Evolutionary conservation across 148 eudicot genomes (phyloP).

Genomic region (Simmondsia chinensis): DNA sequence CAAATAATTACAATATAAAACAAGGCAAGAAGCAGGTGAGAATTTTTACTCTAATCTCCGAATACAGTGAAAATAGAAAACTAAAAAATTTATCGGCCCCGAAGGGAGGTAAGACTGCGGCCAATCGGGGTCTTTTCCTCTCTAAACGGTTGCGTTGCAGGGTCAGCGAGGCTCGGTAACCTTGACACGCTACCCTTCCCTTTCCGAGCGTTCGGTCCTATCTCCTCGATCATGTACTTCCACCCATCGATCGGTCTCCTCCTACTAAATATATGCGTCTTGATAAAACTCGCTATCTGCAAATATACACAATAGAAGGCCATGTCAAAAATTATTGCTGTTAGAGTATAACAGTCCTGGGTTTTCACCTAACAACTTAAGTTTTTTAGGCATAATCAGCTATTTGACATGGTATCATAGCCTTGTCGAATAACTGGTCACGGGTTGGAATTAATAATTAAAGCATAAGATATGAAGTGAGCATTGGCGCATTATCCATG

Average conservation of each 20-base stretch:
- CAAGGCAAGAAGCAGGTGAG: neutral
- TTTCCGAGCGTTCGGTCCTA: conserved; percentile 90
- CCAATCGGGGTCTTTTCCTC: conserved; percentile 48
- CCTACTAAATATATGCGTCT: conserved; percentile 92
- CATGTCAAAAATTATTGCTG: no score
- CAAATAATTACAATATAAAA: no score
- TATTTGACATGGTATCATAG: no score
- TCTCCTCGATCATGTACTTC: conserved; percentile 96
- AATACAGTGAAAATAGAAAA: neutral
- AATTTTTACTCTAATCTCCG: neutral
- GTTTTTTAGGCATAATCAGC: no score
- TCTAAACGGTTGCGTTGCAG: conserved; percentile 81
- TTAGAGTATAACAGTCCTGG: no score
- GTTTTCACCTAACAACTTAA: no score
- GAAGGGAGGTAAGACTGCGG: conserved; percentile 18
- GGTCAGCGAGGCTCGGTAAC: conserved; percentile 72
- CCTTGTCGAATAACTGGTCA: no score
- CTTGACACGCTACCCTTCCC: conserved; percentile 86
- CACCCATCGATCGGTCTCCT: conserved; percentile 97
- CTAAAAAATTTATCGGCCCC: conserved; percentile 28
- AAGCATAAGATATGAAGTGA: no score
- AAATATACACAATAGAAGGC: conserved; percentile 1
- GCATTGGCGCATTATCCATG: no score
- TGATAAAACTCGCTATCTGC: conserved; percentile 97
- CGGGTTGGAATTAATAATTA: no score